These are phyloP conservation scores for Calonectria pauciramosa DNA, from an alignment of 2,329 filamentous ascomycete genomes.

Conservation along the genomic window DNA sequence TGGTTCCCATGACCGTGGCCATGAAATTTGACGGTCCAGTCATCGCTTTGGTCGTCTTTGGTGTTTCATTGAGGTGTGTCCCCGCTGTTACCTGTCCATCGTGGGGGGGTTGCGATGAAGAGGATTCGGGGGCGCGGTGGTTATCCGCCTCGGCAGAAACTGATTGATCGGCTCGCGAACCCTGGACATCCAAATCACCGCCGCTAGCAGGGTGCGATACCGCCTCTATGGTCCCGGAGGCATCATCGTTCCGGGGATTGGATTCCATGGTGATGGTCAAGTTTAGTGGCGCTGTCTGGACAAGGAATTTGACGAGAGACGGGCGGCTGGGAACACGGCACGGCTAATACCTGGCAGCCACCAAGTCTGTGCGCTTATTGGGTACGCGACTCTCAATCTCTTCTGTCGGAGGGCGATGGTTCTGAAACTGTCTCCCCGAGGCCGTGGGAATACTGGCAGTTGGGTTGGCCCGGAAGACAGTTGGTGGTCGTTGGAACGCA, in stretches of 20 bases:
- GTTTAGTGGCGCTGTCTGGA: conserved; percentile 7
- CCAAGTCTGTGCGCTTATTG: conserved; percentile 16
- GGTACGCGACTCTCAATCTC: neutral
- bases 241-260: conserved; percentile 13
- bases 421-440: neutral
- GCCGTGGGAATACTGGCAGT: neutral
- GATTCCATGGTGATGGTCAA: conserved; percentile 17
- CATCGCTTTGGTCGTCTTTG: neutral
- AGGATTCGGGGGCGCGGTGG: neutral
- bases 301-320: neutral
- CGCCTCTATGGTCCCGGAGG: conserved; percentile 20
- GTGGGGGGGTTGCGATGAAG: neutral
- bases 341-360: conserved; percentile 11
- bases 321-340: conserved; percentile 1
- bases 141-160: neutral
- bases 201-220: conserved; percentile 20
- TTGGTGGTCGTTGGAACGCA: neutral
- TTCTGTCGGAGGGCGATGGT: neutral
- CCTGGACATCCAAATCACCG: neutral
- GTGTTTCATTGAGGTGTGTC: neutral
- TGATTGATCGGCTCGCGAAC: neutral
- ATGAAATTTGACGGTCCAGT: neutral
- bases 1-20: neutral
- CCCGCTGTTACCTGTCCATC: neutral
- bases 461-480: neutral